Percentiles rank a stretch among this genome's conserved stretches.
Evolutionary conservation across 352 stramenopile species (phyloP).

Genomic region (Globisporangium splendens): DNA sequence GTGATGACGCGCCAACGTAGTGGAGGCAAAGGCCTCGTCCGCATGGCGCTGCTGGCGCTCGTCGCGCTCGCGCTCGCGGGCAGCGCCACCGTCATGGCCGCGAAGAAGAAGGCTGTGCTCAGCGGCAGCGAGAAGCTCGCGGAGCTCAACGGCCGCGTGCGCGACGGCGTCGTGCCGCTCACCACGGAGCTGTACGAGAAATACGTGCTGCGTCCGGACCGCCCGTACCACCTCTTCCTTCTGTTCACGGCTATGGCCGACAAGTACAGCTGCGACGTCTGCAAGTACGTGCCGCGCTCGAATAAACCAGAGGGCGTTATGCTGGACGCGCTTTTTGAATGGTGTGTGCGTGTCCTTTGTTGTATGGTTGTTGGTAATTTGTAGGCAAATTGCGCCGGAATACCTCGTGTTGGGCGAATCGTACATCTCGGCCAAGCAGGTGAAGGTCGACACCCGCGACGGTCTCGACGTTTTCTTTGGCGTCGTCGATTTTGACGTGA

Average conservation of each 20-base stretch:
- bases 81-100: conserved; percentile 18
- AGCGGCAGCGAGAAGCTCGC: conserved; percentile 63
- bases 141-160: conserved; percentile 41
- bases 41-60: conserved; percentile 36
- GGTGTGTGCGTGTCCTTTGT: no score
- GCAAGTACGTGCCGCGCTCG: conserved; percentile 36
- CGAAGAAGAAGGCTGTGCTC: conserved; percentile 30
- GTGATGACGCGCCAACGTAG: neutral
- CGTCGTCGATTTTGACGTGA: conserved; percentile 73
- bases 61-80: conserved; percentile 19
- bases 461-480: conserved; percentile 75
- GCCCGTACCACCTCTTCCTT: conserved; percentile 78
- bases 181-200: conserved; percentile 50
- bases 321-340: neutral
- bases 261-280: conserved; percentile 78
- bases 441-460: conserved; percentile 72
- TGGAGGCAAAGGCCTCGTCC: conserved; percentile 16
- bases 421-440: conserved; percentile 59
- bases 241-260: conserved; percentile 71
- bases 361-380: neutral
- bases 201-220: conserved; percentile 57
- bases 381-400: conserved; percentile 61
- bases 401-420: conserved; percentile 62
- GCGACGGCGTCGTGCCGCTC: conserved; percentile 62
- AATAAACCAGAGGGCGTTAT: neutral